Evolutionary conservation across 306 rosid genomes (phyloP).

Genomic region (Comarum palustre): DNA sequence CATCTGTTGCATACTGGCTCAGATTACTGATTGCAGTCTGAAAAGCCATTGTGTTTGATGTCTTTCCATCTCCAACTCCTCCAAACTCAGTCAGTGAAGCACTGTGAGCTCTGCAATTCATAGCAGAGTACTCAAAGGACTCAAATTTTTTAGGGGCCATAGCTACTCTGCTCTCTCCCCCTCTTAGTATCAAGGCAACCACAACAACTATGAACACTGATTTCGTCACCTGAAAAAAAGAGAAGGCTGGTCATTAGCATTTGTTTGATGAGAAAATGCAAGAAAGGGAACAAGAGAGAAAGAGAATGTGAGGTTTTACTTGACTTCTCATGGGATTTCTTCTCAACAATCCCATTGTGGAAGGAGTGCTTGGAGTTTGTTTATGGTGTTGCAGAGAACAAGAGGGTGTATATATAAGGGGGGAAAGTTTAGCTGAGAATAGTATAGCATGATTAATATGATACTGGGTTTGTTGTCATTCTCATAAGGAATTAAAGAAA

Average conservation of each 20-base stretch:
- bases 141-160: conserved; percentile 7
- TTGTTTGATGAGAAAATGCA: conserved; percentile 4
- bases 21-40: conserved; percentile 31
- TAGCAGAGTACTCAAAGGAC: conserved; percentile 34
- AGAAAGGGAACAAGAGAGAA: conserved; percentile 1
- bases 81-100: conserved; percentile 46
- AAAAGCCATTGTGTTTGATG: conserved; percentile 50
- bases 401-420: conserved; percentile 10
- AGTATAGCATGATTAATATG: not conserved
- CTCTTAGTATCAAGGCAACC: conserved; percentile 11
- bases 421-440: not conserved
- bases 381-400: conserved; percentile 8
- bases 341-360: conserved; percentile 20
- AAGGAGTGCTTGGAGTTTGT: conserved; percentile 6
- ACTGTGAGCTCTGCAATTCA: conserved; percentile 46
- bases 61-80: conserved; percentile 52
- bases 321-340: conserved; percentile 21
- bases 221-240: conserved; percentile 26
- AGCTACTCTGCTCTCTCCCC: conserved; percentile 22
- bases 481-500: not conserved
- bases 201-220: conserved; percentile 7
- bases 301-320: conserved; percentile 22
- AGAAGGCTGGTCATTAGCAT: not conserved
- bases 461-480: not conserved
- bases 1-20: conserved; percentile 28